Evolutionary conservation across 2,329 filamentous ascomycete genomes (phyloP).

Genomic region (Thielaviopsis punctulata): DNA sequence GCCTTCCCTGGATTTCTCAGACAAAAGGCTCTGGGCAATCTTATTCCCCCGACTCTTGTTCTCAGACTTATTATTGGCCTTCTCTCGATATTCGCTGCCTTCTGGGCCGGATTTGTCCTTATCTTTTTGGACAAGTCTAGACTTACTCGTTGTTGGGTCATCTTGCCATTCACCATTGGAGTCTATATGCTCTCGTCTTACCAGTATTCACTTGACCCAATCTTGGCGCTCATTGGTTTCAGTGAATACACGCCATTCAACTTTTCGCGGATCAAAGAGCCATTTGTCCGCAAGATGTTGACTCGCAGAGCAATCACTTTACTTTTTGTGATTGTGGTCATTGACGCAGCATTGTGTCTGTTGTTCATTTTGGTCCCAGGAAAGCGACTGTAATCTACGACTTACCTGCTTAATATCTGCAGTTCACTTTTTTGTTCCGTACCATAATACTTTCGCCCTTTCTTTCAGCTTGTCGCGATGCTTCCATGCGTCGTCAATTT

Average conservation of each 20-base stretch:
- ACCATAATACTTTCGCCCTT: background rate
- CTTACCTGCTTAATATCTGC: background rate
- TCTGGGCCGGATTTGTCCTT: conserved; percentile 86
- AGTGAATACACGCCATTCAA: conserved; percentile 96
- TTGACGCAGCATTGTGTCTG: conserved; percentile 68
- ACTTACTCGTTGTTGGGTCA: conserved; percentile 64
- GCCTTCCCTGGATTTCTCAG: conserved; percentile 95
- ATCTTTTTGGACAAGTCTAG: conserved; percentile 75
- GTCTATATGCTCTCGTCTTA: conserved; percentile 81
- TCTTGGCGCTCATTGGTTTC: conserved; percentile 72
- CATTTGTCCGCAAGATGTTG: conserved; percentile 75
- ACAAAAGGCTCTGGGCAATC: conserved; percentile 86
- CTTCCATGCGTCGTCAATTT: background rate
- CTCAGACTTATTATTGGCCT: conserved; percentile 73
- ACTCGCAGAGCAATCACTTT: conserved; percentile 72
- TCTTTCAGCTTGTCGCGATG: background rate
- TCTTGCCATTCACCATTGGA: conserved; percentile 81
- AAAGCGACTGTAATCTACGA: conserved; percentile 44
- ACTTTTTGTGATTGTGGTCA: conserved; percentile 52
- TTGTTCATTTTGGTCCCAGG: conserved; percentile 93
- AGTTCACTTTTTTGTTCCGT: background rate
- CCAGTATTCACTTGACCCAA: conserved; percentile 86
- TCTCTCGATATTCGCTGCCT: conserved; percentile 71
- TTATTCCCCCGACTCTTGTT: conserved; percentile 81
- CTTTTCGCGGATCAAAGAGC: conserved; percentile 75